A percentile compares a stretch with the other conserved stretches of the same genome.
These are phyloP conservation scores for Trametes coccinea DNA, from an alignment of 768 basidiomycete species.

Conservation along the genomic window DNA sequence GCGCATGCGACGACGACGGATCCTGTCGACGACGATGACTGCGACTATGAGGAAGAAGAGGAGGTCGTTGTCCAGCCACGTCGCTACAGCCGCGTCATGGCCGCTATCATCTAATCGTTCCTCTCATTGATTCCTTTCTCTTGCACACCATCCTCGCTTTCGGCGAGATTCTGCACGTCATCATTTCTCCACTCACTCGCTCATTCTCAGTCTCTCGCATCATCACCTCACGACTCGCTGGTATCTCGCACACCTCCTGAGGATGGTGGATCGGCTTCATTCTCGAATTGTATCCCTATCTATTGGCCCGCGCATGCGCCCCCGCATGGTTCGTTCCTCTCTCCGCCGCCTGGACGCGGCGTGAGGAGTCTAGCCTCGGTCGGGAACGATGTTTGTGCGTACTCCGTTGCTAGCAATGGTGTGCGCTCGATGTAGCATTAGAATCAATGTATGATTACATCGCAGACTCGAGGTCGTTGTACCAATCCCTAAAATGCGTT, in stretches of 20 bases:
- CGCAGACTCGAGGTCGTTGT: too few species aligned
- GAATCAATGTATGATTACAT: too few species aligned
- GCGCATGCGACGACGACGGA: background rate
- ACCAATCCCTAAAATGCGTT: too few species aligned
- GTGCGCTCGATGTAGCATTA: too few species aligned
- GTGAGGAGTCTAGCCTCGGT: background rate
- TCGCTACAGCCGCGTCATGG: slow-evolving; percentile 9
- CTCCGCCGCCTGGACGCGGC: background rate
- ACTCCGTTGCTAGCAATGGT: background rate
- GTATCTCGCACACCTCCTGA: background rate
- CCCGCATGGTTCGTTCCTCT: background rate
- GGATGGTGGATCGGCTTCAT: background rate
- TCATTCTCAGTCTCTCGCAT: background rate
- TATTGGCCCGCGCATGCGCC: background rate
- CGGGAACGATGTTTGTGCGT: background rate
- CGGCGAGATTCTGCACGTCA: background rate
- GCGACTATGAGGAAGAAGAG: background rate
- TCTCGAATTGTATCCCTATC: slow-evolving; percentile 1
- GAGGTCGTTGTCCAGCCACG: background rate
- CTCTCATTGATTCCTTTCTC: background rate
- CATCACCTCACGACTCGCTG: background rate
- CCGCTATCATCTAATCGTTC: background rate
- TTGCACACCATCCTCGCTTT: background rate
- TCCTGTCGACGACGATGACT: background rate
- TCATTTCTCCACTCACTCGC: background rate